Conservation (phyloP, 2,329 filamentous ascomycete genomes). For the Arthrobotrys megalospora region DNA sequence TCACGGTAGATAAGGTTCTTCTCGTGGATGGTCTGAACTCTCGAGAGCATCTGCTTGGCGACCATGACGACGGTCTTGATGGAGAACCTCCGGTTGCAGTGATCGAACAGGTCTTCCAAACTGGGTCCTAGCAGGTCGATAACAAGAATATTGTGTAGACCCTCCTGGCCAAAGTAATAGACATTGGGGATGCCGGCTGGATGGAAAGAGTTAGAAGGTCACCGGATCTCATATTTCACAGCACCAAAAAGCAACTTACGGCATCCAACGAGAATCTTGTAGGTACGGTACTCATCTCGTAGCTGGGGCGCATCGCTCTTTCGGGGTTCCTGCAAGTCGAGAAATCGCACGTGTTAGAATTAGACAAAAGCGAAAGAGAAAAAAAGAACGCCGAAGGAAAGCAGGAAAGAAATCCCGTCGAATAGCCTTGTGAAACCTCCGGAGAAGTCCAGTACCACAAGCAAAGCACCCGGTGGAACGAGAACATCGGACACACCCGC, state of each 20-base stretch:
- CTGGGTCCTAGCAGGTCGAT: conserved; percentile 96
- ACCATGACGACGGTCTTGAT: conserved; percentile 99
- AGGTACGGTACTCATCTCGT: conserved; percentile 97
- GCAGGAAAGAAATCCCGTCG: not conserved
- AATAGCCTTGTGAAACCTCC: conserved; percentile 42
- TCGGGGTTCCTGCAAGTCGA: conserved; percentile 82
- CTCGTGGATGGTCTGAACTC: conserved; percentile 95
- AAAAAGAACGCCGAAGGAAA: not conserved
- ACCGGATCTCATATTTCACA: conserved; percentile 49
- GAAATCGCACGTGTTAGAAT: conserved; percentile 39
- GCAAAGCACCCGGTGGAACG: conserved; percentile 10
- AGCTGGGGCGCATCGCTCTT: conserved; percentile 99
- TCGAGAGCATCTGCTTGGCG: conserved; percentile 88
- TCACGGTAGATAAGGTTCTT: conserved; percentile 99
- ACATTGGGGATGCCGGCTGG: conserved; percentile 98
- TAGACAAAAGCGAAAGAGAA: conserved; percentile 7
- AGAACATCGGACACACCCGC: conserved; percentile 5
- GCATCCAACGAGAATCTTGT: conserved; percentile 99
- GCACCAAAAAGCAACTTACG: conserved; percentile 77
- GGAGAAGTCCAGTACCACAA: conserved; percentile 37
- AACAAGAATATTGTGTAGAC: conserved; percentile 97
- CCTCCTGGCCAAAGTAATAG: conserved; percentile 99
- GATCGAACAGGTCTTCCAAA: conserved; percentile 96
- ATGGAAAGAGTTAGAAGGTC: conserved; percentile 46
- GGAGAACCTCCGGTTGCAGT: conserved; percentile 93